A percentile compares a stretch with the other conserved stretches of the same genome.
Evolutionary conservation across 192 early-diverging fungal genomes (phyloP).

Genomic region (Umbelopsis isabellina): DNA sequence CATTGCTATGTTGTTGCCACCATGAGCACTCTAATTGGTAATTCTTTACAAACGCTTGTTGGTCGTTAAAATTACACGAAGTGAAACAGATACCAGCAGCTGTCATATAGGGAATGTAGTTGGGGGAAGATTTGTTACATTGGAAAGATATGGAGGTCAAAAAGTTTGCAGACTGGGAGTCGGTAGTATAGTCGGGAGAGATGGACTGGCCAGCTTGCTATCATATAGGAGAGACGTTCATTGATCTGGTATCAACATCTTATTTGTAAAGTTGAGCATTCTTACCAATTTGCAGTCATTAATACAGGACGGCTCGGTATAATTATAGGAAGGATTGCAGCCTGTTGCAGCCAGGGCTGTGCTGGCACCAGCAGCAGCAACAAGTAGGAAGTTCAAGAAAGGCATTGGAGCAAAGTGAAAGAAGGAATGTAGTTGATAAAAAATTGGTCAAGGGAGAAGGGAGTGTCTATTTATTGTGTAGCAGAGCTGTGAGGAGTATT

Average conservation of each 20-base stretch:
- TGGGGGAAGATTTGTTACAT: constrained; percentile 30
- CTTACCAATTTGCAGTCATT: constrained; percentile 35
- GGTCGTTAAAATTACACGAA: constrained; percentile 24
- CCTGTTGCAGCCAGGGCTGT: constrained; percentile 27
- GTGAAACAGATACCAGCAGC: constrained; percentile 35
- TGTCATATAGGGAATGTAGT: constrained; percentile 38
- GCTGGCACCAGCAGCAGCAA: constrained; percentile 20
- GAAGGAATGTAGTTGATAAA: background rate
- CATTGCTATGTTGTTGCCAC: constrained; percentile 22
- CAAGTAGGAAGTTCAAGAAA: constrained; percentile 23
- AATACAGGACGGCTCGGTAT: constrained; percentile 31
- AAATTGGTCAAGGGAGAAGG: background rate
- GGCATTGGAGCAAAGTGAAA: constrained; percentile 31
- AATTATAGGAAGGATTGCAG: constrained; percentile 34
- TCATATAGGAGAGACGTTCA: background rate
- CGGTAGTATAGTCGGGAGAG: constrained; percentile 25
- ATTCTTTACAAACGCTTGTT: constrained; percentile 25
- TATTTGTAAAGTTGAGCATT: background rate
- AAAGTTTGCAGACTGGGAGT: constrained; percentile 34
- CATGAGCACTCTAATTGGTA: constrained; percentile 30
- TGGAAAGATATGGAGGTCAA: constrained; percentile 31
- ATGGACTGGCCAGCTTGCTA: constrained; percentile 35
- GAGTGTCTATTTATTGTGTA: no score
- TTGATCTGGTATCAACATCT: background rate
- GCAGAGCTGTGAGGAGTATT: no score